Percentiles rank a stretch among this genome's conserved stretches.
These are phyloP conservation scores for Alnus rubra DNA, from an alignment of 306 rosid genomes.

Conservation along the genomic window DNA sequence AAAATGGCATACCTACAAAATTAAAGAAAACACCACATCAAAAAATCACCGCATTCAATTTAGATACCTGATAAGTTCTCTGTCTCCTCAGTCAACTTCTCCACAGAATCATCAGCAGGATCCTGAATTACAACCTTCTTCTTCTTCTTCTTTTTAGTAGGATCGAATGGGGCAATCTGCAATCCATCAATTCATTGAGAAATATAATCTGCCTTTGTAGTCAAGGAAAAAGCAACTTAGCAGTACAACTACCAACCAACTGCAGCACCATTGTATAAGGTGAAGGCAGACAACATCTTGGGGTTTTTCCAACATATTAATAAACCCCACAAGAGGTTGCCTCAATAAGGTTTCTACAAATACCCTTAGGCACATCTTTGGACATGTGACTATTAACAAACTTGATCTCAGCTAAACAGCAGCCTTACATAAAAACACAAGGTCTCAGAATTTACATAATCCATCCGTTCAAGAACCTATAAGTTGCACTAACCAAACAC, in stretches of 20 bases:
- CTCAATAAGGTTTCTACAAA: background rate
- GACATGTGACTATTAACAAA: background rate
- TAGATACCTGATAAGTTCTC: slow-evolving; percentile 70
- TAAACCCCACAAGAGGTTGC: background rate
- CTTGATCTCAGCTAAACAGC: background rate
- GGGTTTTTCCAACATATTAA: background rate
- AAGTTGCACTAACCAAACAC: background rate
- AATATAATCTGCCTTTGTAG: background rate
- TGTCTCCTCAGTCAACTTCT: slow-evolving; percentile 77
- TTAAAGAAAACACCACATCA: slow-evolving; percentile 5
- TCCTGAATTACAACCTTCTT: slow-evolving; percentile 64
- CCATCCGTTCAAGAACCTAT: background rate
- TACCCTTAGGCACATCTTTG: background rate
- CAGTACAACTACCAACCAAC: background rate
- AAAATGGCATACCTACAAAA: slow-evolving; percentile 5
- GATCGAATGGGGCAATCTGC: slow-evolving; percentile 91
- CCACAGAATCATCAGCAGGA: slow-evolving; percentile 67
- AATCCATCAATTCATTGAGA: slow-evolving; percentile 14
- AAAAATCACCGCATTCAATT: background rate
- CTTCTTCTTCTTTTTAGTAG: slow-evolving; percentile 93
- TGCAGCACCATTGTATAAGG: background rate
- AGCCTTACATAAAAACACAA: too few species aligned
- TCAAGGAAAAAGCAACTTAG: background rate
- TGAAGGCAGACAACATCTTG: slow-evolving; percentile 7
- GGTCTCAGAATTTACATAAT: background rate